Evolutionary conservation across 1,139 yeast genomes (phyloP), one percentile per base, ranked within the genome.

Genomic region (Sugiyamaella xylanicola): DNA sequence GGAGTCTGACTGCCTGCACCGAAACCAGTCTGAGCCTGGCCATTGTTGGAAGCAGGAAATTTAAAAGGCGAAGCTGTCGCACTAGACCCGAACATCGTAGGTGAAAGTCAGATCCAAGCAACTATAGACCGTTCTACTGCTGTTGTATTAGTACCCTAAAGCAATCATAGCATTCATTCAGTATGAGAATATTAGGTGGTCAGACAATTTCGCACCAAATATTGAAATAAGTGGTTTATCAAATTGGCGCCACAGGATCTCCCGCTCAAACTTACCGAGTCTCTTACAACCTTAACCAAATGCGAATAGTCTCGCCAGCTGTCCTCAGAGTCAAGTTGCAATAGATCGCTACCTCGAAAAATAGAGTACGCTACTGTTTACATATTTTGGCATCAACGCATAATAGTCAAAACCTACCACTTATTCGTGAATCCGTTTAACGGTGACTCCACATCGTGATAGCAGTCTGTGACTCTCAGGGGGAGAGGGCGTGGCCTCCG

Each of bases 31-130:
- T 44, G 41, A 17, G 41, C 7, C 7, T 40, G 17, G 25, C 22
- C 36, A 32, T 17, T 25, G n/a, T 11, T 32, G 4, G 41, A 36
- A 19, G 35, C 50, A 35, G 50, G 50, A 25, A 46, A 46, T 16
- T 46, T 46, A 22, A 46, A 46, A 5, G 41, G 20, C 25, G 51
- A 36, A 25, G 51, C 43, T 25, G 43, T 25, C 21, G 51, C 4
- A 3, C 48, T 20, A 20, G 50, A 46, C n/a, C 42, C 50, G 25
- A 46, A 36, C 50, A 46, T 46, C 13, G n/a, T 35, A 16, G 8
- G 36, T 5, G 7, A 15, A 7, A 17, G 11, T 4, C 5, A 9
- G 20, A 40, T 17, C 43, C n/a, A 22, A 7, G 29, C 13, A 13
- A 11, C 43, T 17, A 19, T 9, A 17, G 5, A 32, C 15, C 15